Evolutionary conservation across 129 eudicot genomes (phyloP), one percentile per base, ranked within the genome.

Genomic region (Flaveria sonorensis): DNA sequence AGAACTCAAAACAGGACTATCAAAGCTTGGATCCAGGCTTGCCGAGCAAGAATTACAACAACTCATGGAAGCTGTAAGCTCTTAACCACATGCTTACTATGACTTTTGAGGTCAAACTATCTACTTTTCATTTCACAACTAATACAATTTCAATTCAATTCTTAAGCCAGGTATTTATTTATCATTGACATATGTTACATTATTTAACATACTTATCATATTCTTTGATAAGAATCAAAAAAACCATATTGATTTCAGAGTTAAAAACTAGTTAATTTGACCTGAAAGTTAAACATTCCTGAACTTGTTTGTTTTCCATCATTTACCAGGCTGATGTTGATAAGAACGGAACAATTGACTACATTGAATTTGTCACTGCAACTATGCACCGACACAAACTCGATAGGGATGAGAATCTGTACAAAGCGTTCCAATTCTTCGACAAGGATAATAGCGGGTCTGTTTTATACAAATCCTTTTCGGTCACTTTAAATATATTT

Each of bases 301-400:
- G 45, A 42, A 42, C 24, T 68, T 68, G 26, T n/a, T 48, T 70
- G 47, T 71, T 16, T 20, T 26, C 11, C 62, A 2, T 71, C 50
- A 28, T 68, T 50, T 66, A 28, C 30, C 75, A 92, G 97, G 97
- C 97, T 57, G 96, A 92, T 59, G 90, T 92, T 55, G 97, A 92
- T 64, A 83, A 84, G 62, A 84, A 61, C 72, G 97, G 96, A 52
- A 83, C 88, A 42, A 92, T 92, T 20, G 97, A 92, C 79, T 92
- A 92, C 79, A 78, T 81, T 12, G 96, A 92, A 63, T 92, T 92
- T 51, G 81, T 92, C 14, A 84, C 97, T 1, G 97, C 96, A 13
- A 92, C 97, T 4, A 92, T 92, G 97, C 97, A 92, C 76, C 87
- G 96, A 51, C 97, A 89, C 75, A 89, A 92, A 72, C 87, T 89